Evolutionary conservation across 2,329 filamentous ascomycete genomes (phyloP).

Genomic region (Calonectria naviculata): DNA sequence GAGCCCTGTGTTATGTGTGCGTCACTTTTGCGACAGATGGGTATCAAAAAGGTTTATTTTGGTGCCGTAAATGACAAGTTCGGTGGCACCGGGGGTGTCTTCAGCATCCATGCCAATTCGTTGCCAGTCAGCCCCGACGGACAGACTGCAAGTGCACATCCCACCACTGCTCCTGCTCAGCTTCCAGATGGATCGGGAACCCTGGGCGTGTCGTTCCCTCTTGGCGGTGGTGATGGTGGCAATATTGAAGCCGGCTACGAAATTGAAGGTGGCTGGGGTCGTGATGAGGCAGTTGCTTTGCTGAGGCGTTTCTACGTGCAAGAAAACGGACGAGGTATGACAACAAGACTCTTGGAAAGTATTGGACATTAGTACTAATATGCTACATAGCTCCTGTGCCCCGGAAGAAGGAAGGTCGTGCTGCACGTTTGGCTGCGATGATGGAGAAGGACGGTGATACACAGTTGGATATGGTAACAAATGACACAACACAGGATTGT

Average conservation of each 20-base stretch:
- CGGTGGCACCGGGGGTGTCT: conserved; percentile 93
- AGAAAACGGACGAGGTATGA: conserved; percentile 88
- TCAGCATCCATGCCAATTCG: conserved; percentile 81
- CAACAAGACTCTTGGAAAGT: background rate
- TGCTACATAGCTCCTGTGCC: conserved; percentile 57
- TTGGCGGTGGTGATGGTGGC: conserved; percentile 64
- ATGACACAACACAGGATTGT: conserved; percentile 8
- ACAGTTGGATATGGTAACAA: background rate
- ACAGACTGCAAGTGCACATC: conserved; percentile 53
- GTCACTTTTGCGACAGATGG: conserved; percentile 87
- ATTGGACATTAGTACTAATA: conserved; percentile 2
- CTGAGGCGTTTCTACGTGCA: conserved; percentile 96
- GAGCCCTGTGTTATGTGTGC: conserved; percentile 99
- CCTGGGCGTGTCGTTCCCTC: conserved; percentile 50
- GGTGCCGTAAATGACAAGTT: conserved; percentile 97
- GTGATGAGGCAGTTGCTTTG: conserved; percentile 93
- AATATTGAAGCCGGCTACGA: conserved; percentile 84
- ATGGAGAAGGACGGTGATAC: conserved; percentile 55
- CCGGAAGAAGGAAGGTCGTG: conserved; percentile 66
- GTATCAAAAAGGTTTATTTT: conserved; percentile 91
- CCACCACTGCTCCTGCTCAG: conserved; percentile 49
- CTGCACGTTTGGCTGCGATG: conserved; percentile 64
- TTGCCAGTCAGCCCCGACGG: conserved; percentile 50
- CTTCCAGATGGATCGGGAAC: conserved; percentile 50
- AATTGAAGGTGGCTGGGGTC: conserved; percentile 87